Percentiles rank a stretch among this genome's conserved stretches.
These are phyloP conservation scores for Candida insectorum DNA, from an alignment of 805 yeast genomes.

Conservation along the genomic window DNA sequence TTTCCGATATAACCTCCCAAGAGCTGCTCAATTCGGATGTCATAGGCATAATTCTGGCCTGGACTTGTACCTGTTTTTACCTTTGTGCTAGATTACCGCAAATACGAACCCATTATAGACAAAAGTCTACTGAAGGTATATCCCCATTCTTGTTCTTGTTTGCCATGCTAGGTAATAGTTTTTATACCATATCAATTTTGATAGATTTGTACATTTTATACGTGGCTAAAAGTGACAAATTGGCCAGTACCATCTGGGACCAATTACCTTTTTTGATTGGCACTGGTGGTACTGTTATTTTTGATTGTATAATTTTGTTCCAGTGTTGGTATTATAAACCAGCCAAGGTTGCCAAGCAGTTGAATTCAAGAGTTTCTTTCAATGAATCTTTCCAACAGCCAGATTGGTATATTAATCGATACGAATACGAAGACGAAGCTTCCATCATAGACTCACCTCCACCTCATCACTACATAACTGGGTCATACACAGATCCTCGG, in stretches of 20 bases:
- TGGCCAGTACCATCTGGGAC: slow-evolving; percentile 42
- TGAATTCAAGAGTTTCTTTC: neutral
- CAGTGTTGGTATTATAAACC: slow-evolving; percentile 25
- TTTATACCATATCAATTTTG: slow-evolving; percentile 32
- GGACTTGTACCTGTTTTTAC: slow-evolving; percentile 30
- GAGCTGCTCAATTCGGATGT: slow-evolving; percentile 1
- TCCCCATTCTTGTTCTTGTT: slow-evolving; percentile 31
- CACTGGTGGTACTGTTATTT: slow-evolving; percentile 74
- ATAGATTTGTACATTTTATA: slow-evolving; percentile 24
- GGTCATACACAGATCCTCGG: neutral
- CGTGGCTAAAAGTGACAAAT: slow-evolving; percentile 13
- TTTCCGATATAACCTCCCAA: neutral
- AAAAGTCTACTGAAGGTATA: slow-evolving; percentile 32
- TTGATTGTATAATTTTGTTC: slow-evolving; percentile 37
- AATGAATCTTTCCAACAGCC: slow-evolving; percentile 26
- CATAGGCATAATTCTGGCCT: slow-evolving; percentile 29
- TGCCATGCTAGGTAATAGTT: slow-evolving; percentile 34
- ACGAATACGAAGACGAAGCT: slow-evolving; percentile 11
- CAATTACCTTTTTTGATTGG: slow-evolving; percentile 82
- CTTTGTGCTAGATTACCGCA: slow-evolving; percentile 34
- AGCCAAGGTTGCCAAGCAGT: neutral
- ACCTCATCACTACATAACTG: slow-evolving; percentile 15
- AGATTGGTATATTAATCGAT: slow-evolving; percentile 34
- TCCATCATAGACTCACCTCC: slow-evolving; percentile 11
- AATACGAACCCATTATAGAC: slow-evolving; percentile 25